Evolutionary conservation across 495 filamentous ascomycete genomes (phyloP).

Genomic region (Penicillium parvum): DNA sequence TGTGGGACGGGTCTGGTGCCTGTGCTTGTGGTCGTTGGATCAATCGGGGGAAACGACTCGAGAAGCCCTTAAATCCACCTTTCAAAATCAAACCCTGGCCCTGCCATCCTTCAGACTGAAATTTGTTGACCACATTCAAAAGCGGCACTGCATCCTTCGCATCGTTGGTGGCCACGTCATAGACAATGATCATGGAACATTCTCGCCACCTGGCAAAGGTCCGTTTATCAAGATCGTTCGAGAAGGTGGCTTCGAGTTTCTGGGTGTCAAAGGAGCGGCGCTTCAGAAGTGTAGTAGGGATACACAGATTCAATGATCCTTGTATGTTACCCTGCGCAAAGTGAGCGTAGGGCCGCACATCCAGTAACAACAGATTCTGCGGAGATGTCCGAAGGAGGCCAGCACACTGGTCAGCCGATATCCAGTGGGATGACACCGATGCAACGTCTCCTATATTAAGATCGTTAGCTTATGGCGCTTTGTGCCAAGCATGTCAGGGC

Average conservation of each 20-base stretch:
- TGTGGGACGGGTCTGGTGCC: conserved; percentile 26
- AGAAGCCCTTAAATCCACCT: conserved; percentile 52
- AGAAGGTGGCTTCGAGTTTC: conserved; percentile 85
- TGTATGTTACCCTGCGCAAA: conserved; percentile 69
- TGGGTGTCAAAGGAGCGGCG: conserved; percentile 86
- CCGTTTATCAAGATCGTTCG: conserved; percentile 62
- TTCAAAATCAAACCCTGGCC: conserved; percentile 69
- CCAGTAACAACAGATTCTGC: conserved; percentile 68
- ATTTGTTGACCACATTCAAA: conserved; percentile 87
- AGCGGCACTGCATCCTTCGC: conserved; percentile 72
- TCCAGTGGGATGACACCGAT: conserved; percentile 35
- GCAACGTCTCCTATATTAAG: background rate
- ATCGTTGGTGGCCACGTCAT: conserved; percentile 72
- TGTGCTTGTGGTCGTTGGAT: conserved; percentile 25
- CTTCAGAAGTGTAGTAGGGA: conserved; percentile 91
- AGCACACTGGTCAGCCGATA: conserved; percentile 60
- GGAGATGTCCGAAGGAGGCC: conserved; percentile 57
- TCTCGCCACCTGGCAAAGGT: conserved; percentile 75
- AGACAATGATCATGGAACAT: conserved; percentile 75
- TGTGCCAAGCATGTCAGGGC: background rate
- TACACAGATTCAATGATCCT: conserved; percentile 85
- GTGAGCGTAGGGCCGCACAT: conserved; percentile 82
- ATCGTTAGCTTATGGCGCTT: conserved; percentile 2
- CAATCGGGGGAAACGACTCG: conserved; percentile 44
- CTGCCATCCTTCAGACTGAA: conserved; percentile 75